These are phyloP conservation scores for Rhizodiscina lignyota DNA, from an alignment of 495 filamentous ascomycete species.

Conservation along the genomic window DNA sequence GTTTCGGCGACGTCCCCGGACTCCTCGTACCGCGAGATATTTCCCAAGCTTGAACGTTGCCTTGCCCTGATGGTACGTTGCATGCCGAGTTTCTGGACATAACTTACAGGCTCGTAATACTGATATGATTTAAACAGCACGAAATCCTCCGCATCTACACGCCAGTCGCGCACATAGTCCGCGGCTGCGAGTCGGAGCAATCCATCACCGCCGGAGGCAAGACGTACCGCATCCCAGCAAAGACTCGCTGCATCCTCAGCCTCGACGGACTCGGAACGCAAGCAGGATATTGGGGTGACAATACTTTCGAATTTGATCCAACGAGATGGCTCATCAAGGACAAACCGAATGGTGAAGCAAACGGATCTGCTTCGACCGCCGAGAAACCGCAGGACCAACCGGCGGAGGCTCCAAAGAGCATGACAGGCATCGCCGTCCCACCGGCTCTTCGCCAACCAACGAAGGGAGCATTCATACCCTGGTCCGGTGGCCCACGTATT, in stretches of 20 bases:
- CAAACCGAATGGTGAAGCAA: too few species aligned
- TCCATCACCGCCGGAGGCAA: too few species aligned
- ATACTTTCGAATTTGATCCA: conserved; percentile 3
- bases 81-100: too few species aligned
- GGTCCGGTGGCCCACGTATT: conserved; percentile 3
- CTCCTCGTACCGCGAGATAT: conserved; percentile 37
- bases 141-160: neutral
- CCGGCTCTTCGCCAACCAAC: conserved; percentile 1
- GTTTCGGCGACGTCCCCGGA: conserved; percentile 33
- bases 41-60: conserved; percentile 27
- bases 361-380: too few species aligned
- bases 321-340: conserved; percentile 3
- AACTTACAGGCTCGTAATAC: neutral
- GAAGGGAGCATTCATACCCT: conserved; percentile 3
- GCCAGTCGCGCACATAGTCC: neutral
- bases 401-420: too few species aligned
- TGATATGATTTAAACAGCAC: neutral
- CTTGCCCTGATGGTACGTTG: neutral
- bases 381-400: neutral
- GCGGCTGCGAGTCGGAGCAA: too few species aligned
- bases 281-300: conserved; percentile 2
- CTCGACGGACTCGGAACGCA: neutral
- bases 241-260: neutral
- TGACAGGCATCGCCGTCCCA: neutral
- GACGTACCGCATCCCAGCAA: neutral